A percentile compares a stretch with the other conserved stretches of the same genome.
Evolutionary conservation across 2,329 filamentous ascomycete species (phyloP).

Genomic region (Aspergillus sp.): DNA sequence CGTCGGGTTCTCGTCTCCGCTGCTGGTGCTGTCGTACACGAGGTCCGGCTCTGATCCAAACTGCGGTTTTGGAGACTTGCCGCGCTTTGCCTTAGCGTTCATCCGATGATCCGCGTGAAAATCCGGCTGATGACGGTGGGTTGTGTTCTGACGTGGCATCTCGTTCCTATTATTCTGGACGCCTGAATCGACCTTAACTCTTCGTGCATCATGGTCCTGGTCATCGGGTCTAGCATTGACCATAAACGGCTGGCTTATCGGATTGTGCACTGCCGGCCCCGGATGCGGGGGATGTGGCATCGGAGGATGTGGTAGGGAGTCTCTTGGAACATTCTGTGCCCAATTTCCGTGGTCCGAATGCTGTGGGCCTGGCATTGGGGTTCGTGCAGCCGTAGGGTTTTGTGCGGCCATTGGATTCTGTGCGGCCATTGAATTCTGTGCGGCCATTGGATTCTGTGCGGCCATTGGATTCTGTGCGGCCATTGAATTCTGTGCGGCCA

Average conservation of each 20-base stretch:
- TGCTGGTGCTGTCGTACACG: conserved; percentile 21
- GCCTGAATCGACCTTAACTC: neutral
- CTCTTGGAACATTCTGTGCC: neutral
- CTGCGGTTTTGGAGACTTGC: conserved; percentile 1
- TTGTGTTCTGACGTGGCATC: neutral
- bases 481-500: too few relatives aligned
- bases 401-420: too few relatives aligned
- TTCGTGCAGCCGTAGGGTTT: neutral
- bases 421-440: conserved; percentile 1
- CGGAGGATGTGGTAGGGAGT: neutral
- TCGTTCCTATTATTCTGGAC: conserved; percentile 5
- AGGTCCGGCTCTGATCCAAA: conserved; percentile 16
- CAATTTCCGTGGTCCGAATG: conserved; percentile 8
- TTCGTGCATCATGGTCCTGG: conserved; percentile 1
- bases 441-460: too few relatives aligned
- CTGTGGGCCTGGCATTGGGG: conserved; percentile 1
- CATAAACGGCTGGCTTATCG: neutral
- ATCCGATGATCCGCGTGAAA: neutral
- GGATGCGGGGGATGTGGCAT: neutral
- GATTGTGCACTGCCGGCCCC: neutral
- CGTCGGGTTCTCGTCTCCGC: conserved; percentile 26
- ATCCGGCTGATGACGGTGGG: neutral
- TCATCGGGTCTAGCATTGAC: conserved; percentile 1
- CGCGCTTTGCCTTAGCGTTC: neutral
- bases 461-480: too few relatives aligned